Base-by-base conservation (phyloP, 352 stramenopile species). In the Globisporangium rhizosaccharum region DNA sequence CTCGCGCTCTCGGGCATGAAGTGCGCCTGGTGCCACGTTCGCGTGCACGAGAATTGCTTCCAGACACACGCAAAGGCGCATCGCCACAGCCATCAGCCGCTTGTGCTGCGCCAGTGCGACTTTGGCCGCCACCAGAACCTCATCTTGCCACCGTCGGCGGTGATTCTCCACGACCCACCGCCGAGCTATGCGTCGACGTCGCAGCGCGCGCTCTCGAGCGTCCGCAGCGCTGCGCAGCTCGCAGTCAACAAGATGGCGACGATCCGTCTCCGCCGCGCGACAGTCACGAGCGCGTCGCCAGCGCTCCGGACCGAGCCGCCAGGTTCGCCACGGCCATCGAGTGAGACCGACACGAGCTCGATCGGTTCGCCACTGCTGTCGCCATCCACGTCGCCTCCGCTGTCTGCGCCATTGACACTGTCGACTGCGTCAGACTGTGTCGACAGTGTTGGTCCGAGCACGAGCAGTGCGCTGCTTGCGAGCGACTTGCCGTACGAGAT, bases 41-140 rank as follows among this genome's bases (percentile, higher is more conserved):
- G 80, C 26, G 82, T 93, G 44, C 84, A 93, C 53, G 84, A 92
- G 59, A 79, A 87, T 33, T 92, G 84, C 57, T 92, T 88, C 61
- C 66, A 76, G 62, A 61, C 70, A 5, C 46, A 82, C 44, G 59
- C 53, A 1, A 55, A 45, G 2, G 56, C 48, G 25, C 51, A 67
- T 50, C 61, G 68, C 44, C 62, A 65, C 42, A 39, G 33, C 33
- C 33, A 39, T 7, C 33, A 39, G 33, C 33, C 33, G 33, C 50
- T 63, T 14, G 62, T 85, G 17, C 61, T 89, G 20, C 73, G 74
- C 25, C 68, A 73, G n/a, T 92, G 84, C 51, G 78, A 89, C 53
- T 88, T 90, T 49, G 80, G 82, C 2, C 77, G 71, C 30, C 84
- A 90, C 53, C 73, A 66, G 3, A 80, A 79, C 49, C 66, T 90